Base-by-base conservation (phyloP, 208 protist genomes). In the Herpetomonas tarakana region DNA sequence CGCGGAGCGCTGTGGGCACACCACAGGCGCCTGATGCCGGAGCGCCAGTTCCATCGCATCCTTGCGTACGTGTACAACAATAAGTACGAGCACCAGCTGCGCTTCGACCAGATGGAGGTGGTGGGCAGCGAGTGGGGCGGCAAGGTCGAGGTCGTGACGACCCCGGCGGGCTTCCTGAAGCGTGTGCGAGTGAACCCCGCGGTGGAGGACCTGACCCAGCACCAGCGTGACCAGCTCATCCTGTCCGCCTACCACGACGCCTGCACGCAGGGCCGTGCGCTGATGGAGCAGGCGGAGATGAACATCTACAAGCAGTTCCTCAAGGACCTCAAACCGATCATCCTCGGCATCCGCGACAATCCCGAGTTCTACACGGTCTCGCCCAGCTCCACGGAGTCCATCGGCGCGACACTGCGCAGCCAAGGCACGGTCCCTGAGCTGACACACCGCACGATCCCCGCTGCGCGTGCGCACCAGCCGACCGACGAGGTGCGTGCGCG, bases 1-100 rank as follows among this genome's bases (percentile, higher is more conserved):
- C 85, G 88, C 27, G 91, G 91, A 22, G 87, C 91, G 24, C 64
- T 96, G 25, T 96, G 91, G 88, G 91, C 91, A 2, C 91, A 96
- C 61, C 91, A 96, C 65, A 81, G 91, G 29, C 82, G 91, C 19
- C 81, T 96, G 28, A 90, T 96, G 86, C 78, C 91, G 0, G 88
- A 96, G 70, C 75, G 91, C 0, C 91, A 96, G 68, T 92, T 92
- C 53, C 87, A 96, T 45, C 88, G 91, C 68, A 93, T 96, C 47
- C 71, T 96, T 16, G 91, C 88, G 11, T 96, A 93, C 67, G 91
- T 96, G 9, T 96, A 96, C 69, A 94, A 94, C 67, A 94, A 96
- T 80, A 96, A 96, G 71, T 96, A 96, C 75, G 91, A 96, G 71
- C 80, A 96, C 46, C 91, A 96, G 52, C 89, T 96, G 22, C 88